Conservation (phyloP, 306 rosid genomes). For the Begonia fuchsioides region DNA sequence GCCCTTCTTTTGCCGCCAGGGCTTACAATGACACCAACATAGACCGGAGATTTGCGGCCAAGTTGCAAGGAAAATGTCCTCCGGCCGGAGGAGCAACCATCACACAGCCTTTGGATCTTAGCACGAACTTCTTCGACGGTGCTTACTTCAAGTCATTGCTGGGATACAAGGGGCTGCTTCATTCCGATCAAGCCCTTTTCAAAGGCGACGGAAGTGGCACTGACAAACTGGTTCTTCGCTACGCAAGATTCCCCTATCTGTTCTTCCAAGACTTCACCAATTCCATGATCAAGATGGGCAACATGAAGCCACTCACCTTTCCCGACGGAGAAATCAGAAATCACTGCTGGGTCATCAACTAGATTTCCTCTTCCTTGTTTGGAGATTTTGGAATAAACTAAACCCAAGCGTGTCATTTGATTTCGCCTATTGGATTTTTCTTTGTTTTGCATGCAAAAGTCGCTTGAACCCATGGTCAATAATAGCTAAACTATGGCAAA, state of each 20-base stretch:
- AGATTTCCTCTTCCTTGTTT: background rate
- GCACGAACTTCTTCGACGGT: constrained; percentile 3
- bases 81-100: constrained; percentile 9
- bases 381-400: background rate
- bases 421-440: no score
- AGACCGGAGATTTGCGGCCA: constrained; percentile 9
- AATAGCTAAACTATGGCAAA: no score
- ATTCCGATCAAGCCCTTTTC: constrained; percentile 26
- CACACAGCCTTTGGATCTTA: constrained; percentile 7
- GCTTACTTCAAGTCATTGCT: constrained; percentile 18
- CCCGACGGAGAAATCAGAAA: constrained; percentile 14
- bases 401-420: no score
- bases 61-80: constrained; percentile 9
- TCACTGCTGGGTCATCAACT: constrained; percentile 18
- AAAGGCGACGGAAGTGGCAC: constrained; percentile 9
- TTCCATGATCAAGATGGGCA: constrained; percentile 30
- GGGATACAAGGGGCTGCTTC: constrained; percentile 16
- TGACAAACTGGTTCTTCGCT: constrained; percentile 13
- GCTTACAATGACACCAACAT: constrained; percentile 24
- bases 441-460: background rate
- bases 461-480: background rate
- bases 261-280: constrained; percentile 11
- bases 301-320: constrained; percentile 20
- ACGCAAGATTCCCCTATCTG: background rate
- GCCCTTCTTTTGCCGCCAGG: constrained; percentile 10